These are phyloP conservation scores for Kwoniella pini DNA, from an alignment of 768 basidiomycete species.

Conservation along the genomic window DNA sequence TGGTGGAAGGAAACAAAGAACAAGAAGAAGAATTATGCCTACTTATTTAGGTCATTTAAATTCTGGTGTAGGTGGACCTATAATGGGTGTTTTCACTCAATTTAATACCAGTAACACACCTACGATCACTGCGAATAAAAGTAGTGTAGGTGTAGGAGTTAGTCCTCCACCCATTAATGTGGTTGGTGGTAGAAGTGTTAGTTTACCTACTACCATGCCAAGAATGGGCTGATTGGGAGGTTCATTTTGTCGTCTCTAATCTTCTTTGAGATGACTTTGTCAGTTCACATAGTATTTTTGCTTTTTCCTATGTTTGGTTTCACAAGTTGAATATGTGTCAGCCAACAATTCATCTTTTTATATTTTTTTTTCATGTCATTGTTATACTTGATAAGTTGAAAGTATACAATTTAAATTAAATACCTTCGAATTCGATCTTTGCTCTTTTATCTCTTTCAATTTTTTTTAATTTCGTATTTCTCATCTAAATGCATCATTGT, in stretches of 20 bases:
- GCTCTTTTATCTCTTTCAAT: background rate
- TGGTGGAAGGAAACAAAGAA: slow-evolving; percentile 31
- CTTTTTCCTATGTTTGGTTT: no score
- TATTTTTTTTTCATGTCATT: no score
- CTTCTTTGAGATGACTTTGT: no score
- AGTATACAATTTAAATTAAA: background rate
- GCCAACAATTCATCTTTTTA: no score
- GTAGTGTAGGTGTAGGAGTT: slow-evolving; percentile 26
- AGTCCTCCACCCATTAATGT: slow-evolving; percentile 18
- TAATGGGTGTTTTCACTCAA: slow-evolving; percentile 34
- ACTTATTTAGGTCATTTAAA: slow-evolving; percentile 45
- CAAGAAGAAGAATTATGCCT: slow-evolving; percentile 48
- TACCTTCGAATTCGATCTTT: slow-evolving; percentile 9
- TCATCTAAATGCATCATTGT: no score
- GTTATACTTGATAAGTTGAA: no score
- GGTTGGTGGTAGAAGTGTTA: slow-evolving; percentile 5
- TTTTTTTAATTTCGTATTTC: no score
- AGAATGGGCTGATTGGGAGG: slow-evolving; percentile 15
- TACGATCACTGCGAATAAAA: background rate
- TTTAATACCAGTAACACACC: slow-evolving; percentile 12
- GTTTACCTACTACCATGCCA: slow-evolving; percentile 14
- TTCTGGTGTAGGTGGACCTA: slow-evolving; percentile 45
- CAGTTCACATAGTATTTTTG: no score
- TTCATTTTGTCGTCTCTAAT: no score
- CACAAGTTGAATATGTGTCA: no score